Percentiles rank a stretch among this genome's conserved stretches.
Conservation (phyloP, 495 filamentous ascomycete species). For the Hypoxylon trugodes region DNA sequence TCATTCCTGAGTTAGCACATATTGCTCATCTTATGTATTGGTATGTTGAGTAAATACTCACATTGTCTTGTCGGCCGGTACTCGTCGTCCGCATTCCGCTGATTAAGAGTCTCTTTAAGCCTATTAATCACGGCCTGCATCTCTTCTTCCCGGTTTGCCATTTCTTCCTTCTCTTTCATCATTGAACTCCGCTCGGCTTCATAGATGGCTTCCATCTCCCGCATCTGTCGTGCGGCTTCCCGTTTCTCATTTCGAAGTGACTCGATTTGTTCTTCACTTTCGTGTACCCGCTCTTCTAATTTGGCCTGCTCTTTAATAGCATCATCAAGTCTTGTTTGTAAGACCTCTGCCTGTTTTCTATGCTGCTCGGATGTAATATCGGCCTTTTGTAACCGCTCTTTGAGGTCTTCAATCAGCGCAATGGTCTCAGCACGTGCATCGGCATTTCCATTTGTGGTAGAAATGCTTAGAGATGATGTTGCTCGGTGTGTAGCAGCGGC, state of each 20-base stretch:
- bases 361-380: constrained; percentile 82
- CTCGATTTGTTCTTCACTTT: constrained; percentile 82
- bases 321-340: constrained; percentile 89
- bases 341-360: constrained; percentile 80
- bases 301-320: constrained; percentile 81
- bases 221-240: constrained; percentile 77
- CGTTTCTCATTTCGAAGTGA: constrained; percentile 79
- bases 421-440: constrained; percentile 73
- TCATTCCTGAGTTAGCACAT: constrained; percentile 1
- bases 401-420: constrained; percentile 84
- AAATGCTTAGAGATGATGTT: constrained; percentile 68
- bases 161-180: constrained; percentile 90
- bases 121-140: constrained; percentile 88
- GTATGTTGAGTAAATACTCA: constrained; percentile 53
- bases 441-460: constrained; percentile 61
- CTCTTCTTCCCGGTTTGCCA: constrained; percentile 82
- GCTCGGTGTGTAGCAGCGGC: constrained; percentile 68
- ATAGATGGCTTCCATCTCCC: constrained; percentile 89
- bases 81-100: constrained; percentile 74
- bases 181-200: constrained; percentile 87
- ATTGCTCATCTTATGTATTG: constrained; percentile 26
- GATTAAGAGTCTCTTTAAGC: constrained; percentile 84
- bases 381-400: constrained; percentile 79
- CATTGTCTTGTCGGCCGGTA: constrained; percentile 73
- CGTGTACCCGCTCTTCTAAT: constrained; percentile 85